Conservation (phyloP, 129 eudicot species). For the Saposhnikovia divaricata region DNA sequence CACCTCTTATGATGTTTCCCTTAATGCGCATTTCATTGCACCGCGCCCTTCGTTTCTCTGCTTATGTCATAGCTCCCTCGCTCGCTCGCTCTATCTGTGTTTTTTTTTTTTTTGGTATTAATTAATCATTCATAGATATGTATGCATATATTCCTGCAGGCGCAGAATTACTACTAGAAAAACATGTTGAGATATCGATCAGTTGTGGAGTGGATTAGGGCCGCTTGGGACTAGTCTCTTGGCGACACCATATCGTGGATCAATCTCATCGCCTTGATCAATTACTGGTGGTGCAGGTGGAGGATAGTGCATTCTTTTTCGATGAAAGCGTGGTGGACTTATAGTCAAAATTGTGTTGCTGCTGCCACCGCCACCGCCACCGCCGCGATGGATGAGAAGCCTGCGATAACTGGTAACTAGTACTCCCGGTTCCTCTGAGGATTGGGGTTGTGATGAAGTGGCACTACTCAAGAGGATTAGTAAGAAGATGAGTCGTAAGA, state of each 20-base stretch:
- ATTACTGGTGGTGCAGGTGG: constrained; percentile 18
- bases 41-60: no score
- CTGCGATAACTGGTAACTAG: not conserved
- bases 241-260: constrained; percentile 71
- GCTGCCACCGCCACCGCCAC: not conserved
- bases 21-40: not conserved
- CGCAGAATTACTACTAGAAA: no score
- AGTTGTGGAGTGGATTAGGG: constrained; percentile 94
- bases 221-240: constrained; percentile 90
- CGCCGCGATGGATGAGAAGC: not conserved
- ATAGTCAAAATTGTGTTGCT: not conserved
- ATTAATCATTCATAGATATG: no score
- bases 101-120: no score
- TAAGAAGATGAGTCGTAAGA: not conserved
- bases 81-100: no score
- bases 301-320: not conserved
- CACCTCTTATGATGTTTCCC: no score
- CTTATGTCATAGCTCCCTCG: no score
- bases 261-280: constrained; percentile 29
- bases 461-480: not conserved
- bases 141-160: no score
- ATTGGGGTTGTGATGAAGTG: not conserved
- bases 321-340: not conserved
- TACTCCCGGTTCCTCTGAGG: not conserved
- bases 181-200: constrained; percentile 7